Percentiles rank a stretch among this genome's conserved stretches.
Evolutionary conservation across 805 yeast species (phyloP).

Genomic region (Metschnikowia corniflorae): DNA sequence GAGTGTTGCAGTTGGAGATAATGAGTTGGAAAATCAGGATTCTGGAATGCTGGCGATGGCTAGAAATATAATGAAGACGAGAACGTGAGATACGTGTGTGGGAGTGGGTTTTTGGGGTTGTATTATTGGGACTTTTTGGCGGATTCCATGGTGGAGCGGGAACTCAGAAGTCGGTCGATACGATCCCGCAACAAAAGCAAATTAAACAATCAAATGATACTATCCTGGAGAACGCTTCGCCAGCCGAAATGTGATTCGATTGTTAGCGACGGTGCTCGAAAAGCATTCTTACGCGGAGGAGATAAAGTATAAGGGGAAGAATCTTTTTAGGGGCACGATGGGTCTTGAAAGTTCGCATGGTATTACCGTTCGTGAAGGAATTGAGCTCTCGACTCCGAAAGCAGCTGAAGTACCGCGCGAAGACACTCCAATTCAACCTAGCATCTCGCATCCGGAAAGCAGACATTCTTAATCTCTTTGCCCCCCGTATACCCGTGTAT

Average conservation of each 20-base stretch:
- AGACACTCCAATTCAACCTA: not conserved
- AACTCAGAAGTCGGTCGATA: no score
- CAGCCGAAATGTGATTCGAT: no score
- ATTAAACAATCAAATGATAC: no score
- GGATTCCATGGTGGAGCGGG: no score
- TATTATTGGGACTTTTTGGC: no score
- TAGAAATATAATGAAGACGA: constrained; percentile 3
- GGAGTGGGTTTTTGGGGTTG: no score
- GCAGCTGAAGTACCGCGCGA: not conserved
- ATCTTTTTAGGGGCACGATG: not conserved
- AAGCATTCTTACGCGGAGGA: no score
- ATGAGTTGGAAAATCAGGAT: not conserved
- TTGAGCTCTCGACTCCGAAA: not conserved
- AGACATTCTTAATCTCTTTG: not conserved
- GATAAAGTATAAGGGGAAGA: no score
- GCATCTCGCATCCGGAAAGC: not conserved
- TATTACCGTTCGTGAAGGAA: not conserved
- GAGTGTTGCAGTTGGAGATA: not conserved
- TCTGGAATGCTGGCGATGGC: constrained; percentile 3
- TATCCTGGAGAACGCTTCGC: no score
- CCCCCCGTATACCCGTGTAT: not conserved
- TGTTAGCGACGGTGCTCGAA: no score
- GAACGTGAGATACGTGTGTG: not conserved
- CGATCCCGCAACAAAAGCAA: no score
- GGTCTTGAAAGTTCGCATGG: not conserved